Percentiles rank a stretch among this genome's conserved stretches.
These are phyloP conservation scores for Cystobasidium ongulense DNA, from an alignment of 768 basidiomycete species.

Conservation along the genomic window DNA sequence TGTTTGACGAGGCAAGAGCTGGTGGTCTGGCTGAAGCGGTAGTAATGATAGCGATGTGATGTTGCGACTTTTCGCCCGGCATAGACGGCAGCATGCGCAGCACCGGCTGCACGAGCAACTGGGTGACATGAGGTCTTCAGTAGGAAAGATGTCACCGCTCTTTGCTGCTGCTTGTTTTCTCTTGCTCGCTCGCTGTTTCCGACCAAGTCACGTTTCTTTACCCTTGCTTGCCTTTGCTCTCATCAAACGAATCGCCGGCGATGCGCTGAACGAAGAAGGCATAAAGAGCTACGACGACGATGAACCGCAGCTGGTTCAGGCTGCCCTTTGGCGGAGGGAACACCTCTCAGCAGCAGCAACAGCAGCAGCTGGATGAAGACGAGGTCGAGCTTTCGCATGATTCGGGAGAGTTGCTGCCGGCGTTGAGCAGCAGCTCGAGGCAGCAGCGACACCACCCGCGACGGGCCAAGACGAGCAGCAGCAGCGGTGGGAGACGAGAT, in stretches of 20 bases:
- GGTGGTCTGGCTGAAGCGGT: no score
- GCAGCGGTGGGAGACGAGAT: neutral
- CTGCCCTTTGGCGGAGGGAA: conserved; percentile 10
- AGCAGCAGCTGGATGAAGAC: neutral
- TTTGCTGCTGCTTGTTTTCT: no score
- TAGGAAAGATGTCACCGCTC: no score
- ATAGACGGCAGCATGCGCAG: no score
- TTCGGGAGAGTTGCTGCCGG: conserved; percentile 12
- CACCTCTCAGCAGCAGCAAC: neutral
- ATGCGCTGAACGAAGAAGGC: neutral
- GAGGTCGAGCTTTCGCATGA: conserved; percentile 12
- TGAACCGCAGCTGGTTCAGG: conserved; percentile 31
- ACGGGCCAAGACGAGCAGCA: neutral
- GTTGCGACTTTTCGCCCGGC: no score
- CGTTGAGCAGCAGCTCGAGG: neutral
- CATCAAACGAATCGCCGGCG: neutral
- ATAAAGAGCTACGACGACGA: neutral
- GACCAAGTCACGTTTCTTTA: conserved; percentile 14
- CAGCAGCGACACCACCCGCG: neutral
- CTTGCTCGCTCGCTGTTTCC: neutral
- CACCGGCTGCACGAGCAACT: no score
- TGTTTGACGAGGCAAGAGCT: no score
- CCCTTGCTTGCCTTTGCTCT: neutral
- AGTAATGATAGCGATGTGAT: no score
- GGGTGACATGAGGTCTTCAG: no score